Base-by-base conservation (phyloP, 1,284 basidiomycete species). In the Melampsora larici-populina region DNA sequence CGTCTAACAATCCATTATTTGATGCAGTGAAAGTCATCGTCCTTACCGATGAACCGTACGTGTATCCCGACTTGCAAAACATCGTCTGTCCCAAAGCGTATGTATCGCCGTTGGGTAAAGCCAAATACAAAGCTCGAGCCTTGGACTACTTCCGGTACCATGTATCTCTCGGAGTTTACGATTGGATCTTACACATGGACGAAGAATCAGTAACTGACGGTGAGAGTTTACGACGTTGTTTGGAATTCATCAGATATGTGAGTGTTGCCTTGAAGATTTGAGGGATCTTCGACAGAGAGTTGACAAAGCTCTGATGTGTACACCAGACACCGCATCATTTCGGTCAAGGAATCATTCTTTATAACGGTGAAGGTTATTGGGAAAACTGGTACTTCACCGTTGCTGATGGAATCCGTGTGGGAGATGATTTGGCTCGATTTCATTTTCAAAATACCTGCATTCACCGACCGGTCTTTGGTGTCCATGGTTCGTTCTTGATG, bases 341-440 rank as follows among this genome's bases (percentile, higher is more conserved):
- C 78, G 84, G 84, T 46, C 84, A 85, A 81, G 84, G 84, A 62
- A 85, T 85, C 79, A 85, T 85, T 70, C 81, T 85, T 55, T 85
- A 85, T 81, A 85, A 85, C 79, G 84, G 84, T 43, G 83, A 84
- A 81, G 83, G 84, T 18, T 85, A 84, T 80, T 85, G 84, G 84
- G 82, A 82, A 79, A 84, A 84, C 80, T 85, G 84, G 84, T 84
- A 84, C 81, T 85, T 85, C 73, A 84, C 84, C n/a, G 84, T 85
- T 9, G 84, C 84, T 29, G 84, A 85, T 79, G 83, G 84, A 79
- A 84, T 85, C 62, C 84, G 84, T 81, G 84, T 85, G 63, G 84
- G 84, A 73, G 84, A 85, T 80, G 84, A 85, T 80, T 78, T 85
- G 77, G 84, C 84, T 2, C 81, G 84, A n/a, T 85, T 85, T 81